Evolutionary conservation across 805 yeast genomes (phyloP), one percentile per base, ranked within the genome.

Genomic region (Lipomyces chichibuensis): DNA sequence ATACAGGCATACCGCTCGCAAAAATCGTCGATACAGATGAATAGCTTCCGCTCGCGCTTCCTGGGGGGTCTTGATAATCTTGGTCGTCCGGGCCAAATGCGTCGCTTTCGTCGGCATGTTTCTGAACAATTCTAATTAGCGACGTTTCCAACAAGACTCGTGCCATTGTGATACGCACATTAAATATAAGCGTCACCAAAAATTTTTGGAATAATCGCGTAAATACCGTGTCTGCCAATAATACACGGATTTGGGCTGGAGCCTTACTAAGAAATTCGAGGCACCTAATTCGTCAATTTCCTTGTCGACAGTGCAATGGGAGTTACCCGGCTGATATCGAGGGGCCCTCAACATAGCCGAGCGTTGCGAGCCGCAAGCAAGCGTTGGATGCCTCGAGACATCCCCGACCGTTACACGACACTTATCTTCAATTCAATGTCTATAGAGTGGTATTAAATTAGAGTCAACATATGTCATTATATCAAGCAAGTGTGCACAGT

Each of bases 31-130:
- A 84, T 91, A 91, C 67, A 91, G 83, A 67, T 84, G 84, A 66
- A 91, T 81, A 37, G 89, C 89, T 57, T 92, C 83, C 70, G 76
- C 75, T 72, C 87, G 81, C 81, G 91, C 83, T 65, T 89, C 93
- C 1, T 84, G 81, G 59, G 83, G 81, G 58, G 87, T 80, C 68
- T 84, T 83, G 65, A 91, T 84, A 74, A 87, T 85, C 76, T 86
- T 87, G 33, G 95, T 88, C 53, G 94, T 85, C 79, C 88, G 91
- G 17, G 97, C 96, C 79, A 89, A 89, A 68, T 91, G 92, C 11
- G 97, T 91, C 33, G 96, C 88, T 58, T 85, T 80, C 27, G 93
- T 90, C 84, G 83, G 81, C 85, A 83, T 83, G 62, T 63, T 57
- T 43, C 49, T 43, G 49, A 8, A 4, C 62, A 9, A 20, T 6